Evolutionary conservation across 495 filamentous ascomycete genomes (phyloP), one percentile per base, ranked within the genome.

Genomic region (Neurospora tetrasperma): DNA sequence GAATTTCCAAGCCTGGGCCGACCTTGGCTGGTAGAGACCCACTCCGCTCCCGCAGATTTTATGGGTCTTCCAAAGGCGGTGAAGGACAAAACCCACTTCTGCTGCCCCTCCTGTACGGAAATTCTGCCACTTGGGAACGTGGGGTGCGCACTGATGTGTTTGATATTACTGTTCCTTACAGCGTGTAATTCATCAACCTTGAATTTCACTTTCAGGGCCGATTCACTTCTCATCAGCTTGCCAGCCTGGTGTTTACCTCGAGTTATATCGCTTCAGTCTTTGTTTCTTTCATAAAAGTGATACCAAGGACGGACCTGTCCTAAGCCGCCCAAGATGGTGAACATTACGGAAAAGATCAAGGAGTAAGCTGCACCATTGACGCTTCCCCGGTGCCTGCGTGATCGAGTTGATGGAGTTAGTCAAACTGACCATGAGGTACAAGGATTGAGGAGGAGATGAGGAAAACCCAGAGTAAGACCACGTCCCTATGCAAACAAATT

Each of bases 331-430:
- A 94, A 87, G 76, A 99, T 99, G 96, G 96, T 98, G 84, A 98
- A 98, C 85, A 98, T 99, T 72, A 97, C 96, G 71, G 96, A 99
- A 68, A 98, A 97, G 88, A 99, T 99, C 84, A 99, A 98, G 85
- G 94, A 97, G 94, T 96, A 84, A 78, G 91, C 82, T 7, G 43
- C 40, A 4, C 62, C 1, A 23, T 14, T 12, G 54, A 20, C 9
- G 23, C 42, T 1, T 23, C 31, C 2, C 2, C 2, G 23, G 44
- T 69, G 31, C 44, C 31, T 43, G 46, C 14, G 16, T 27, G 16
- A 62, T 71, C 23, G 54, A 5, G 54, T 62, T 66, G 27, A 66
- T 35, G 54, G 14, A 66, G 27, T 18, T 5, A 16, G 66, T 39
- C 14, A 42, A 73, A 72, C 81, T 82, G 46, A 81, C 44, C 5